Evolutionary conservation across 495 filamentous ascomycete species (phyloP), one percentile per base, ranked within the genome.

Genomic region (Hypoxylon trugodes): DNA sequence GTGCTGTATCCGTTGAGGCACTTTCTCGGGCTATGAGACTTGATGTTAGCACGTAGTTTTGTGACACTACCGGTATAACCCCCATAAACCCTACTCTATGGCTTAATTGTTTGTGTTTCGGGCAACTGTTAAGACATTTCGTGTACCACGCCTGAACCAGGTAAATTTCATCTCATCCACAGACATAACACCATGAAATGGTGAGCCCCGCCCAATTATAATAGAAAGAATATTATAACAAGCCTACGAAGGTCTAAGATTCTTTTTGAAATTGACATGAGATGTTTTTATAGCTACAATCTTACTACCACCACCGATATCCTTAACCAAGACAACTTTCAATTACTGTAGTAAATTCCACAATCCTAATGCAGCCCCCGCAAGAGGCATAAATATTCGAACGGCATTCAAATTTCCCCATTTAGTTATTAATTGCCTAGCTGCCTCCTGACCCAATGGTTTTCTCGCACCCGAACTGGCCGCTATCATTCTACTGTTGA

Each of bases 371-470:
- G 65, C 26, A 10, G 66, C 76, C 2, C 72, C 79, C 6, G 69
- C 52, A 4, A 80, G 32, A 1, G 79, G 79, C 13, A 79, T 73
- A 12, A 77, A 13, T 4, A 72, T 61, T 16, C 80, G 61, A 18
- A 73, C 57, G 1, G 38, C 58, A 62, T 80, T 82, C 1, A 81
- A 41, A 5, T 58, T 50, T 15, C 51, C 71, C 80, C 80, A 82
- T 22, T 25, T 66, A 18, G 41, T 18, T 26, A 81, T 61, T 28
- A 78, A 58, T 8, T 40, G 46, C 46, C 66, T 51, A 2, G 71
- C 69, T 13, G 74, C 70, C 15, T 59, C 69, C 10, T 69, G 68
- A 13, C 73, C 54, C 25, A 80, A 49, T 5, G 16, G 13, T n/a
- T 67, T 61, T 36, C 76, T 77, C 12, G 69, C 69, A 3, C 48